Evolutionary conservation across 2,329 filamentous ascomycete genomes (phyloP).

Genomic region (Fusarium graminum): DNA sequence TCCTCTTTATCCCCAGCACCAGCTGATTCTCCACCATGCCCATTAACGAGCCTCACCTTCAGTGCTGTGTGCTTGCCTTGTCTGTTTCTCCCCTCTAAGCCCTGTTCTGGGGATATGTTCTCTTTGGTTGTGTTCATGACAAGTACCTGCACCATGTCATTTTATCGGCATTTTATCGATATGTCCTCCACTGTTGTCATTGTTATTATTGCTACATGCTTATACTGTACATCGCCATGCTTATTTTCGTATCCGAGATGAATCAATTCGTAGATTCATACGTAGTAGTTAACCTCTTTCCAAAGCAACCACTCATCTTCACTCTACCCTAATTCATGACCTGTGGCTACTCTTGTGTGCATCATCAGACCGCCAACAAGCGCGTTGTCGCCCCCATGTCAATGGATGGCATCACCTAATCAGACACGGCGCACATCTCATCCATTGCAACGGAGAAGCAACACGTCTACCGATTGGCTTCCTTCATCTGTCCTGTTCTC

Average conservation of each 20-base stretch:
- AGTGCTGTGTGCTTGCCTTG: background rate
- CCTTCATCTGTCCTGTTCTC: constrained; percentile 20
- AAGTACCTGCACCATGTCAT: constrained; percentile 30
- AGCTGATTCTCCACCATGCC: constrained; percentile 10
- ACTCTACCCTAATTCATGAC: constrained; percentile 9
- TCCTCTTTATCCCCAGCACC: constrained; percentile 4
- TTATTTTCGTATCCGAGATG: background rate
- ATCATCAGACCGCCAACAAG: constrained; percentile 37
- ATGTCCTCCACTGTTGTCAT: constrained; percentile 9
- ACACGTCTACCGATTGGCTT: constrained; percentile 28
- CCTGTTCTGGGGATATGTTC: constrained; percentile 4
- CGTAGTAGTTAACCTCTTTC: background rate
- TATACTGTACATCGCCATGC: background rate
- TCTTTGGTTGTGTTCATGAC: background rate
- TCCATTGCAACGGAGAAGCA: constrained; percentile 17
- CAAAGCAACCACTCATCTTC: background rate
- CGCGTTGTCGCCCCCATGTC: constrained; percentile 35
- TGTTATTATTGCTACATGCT: constrained; percentile 1
- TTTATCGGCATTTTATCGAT: background rate
- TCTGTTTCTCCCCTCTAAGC: background rate
- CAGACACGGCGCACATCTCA: constrained; percentile 14
- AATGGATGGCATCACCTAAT: constrained; percentile 38
- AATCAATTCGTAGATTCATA: too few species aligned
- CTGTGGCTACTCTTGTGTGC: constrained; percentile 20
- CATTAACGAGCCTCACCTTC: constrained; percentile 38